phyloP scores from a whole-genome alignment of 495 filamentous ascomycete species.

The Hyaloscypha variabilis region DNA sequence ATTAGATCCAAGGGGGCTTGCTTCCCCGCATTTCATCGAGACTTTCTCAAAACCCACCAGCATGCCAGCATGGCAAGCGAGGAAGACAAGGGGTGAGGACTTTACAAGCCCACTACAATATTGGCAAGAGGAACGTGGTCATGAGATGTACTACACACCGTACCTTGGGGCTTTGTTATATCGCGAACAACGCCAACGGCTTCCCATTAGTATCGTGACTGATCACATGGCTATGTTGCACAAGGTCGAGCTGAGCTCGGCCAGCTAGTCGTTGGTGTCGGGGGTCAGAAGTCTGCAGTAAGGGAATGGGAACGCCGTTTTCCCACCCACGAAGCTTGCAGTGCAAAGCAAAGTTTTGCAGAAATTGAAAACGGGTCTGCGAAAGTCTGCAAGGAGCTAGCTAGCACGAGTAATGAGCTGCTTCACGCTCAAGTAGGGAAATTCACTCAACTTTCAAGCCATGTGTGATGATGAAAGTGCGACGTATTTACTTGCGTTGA shows the following conservation, averaged over 20 bases:
- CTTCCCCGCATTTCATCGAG: neutral
- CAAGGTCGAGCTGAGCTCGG: neutral
- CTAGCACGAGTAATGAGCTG: too few species aligned
- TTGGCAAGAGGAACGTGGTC: conserved; percentile 2
- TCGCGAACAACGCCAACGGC: too few species aligned
- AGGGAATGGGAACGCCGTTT: neutral
- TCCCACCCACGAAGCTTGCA: neutral
- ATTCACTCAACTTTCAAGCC: too few species aligned
- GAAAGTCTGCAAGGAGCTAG: too few species aligned
- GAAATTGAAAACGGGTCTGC: too few species aligned
- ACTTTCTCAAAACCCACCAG: too few species aligned
- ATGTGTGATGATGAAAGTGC: too few species aligned
- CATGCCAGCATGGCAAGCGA: neutral
- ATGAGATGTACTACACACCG: neutral
- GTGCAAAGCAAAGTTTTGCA: too few species aligned
- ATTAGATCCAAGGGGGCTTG: neutral
- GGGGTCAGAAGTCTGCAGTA: neutral
- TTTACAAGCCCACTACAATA: neutral
- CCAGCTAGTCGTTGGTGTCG: neutral
- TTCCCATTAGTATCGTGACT: neutral
- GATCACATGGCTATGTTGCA: neutral
- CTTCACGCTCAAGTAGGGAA: too few species aligned
- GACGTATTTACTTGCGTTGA: too few species aligned
- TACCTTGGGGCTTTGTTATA: neutral
- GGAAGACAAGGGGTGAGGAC: neutral